Evolutionary conservation across 2,329 filamentous ascomycete genomes (phyloP), one percentile per base, ranked within the genome.

Genomic region (Cylindrodendrum hubeiense): DNA sequence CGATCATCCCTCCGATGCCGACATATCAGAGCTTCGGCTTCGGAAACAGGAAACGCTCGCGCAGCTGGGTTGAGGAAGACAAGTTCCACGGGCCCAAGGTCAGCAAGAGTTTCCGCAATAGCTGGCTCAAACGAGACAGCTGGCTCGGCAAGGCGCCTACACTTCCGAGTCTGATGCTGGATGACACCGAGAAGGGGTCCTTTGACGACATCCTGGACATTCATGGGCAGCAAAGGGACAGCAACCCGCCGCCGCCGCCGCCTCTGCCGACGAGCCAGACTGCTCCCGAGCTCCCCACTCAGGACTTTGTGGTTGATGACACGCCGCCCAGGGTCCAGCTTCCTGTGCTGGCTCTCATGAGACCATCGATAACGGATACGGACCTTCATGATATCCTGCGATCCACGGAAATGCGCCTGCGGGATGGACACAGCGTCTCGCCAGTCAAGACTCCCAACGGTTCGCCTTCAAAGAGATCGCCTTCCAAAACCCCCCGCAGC

Each of bases 391-490:
- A 84, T 64, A 89, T 89, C 28, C 77, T 89, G 33, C 80, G 80
- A 46, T 85, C 81, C 34, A 89, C 86, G 1, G 87, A 88, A 26
- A 78, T 83, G 76, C 79, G 86, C 10, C 79, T 89, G 15, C 78
- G 81, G 21, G 79, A 83, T 4, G 82, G 81, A 4, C 71, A 61
- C 10, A 76, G 72, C 21, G 66, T 61, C 17, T 79, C 79, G 2
- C 77, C 78, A 0, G 67, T 69, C 22, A 79, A 79, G 71, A 78
- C 71, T 2, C 39, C 65, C n/a, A 71, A 37, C 46, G 52, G 53
- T 17, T 75, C 78, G 5, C 76, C 78, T 0, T 62, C 53, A 3
- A 78, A 74, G 62, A 64, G 62, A n/a, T 73, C 75, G 3, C 72
- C 74, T 1, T 49, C 64, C 49, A 71, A 78, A 47, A 75, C 78